Evolutionary conservation across 805 yeast genomes (phyloP), one percentile per base, ranked within the genome.

Genomic region (Yarrowia keelungensis): DNA sequence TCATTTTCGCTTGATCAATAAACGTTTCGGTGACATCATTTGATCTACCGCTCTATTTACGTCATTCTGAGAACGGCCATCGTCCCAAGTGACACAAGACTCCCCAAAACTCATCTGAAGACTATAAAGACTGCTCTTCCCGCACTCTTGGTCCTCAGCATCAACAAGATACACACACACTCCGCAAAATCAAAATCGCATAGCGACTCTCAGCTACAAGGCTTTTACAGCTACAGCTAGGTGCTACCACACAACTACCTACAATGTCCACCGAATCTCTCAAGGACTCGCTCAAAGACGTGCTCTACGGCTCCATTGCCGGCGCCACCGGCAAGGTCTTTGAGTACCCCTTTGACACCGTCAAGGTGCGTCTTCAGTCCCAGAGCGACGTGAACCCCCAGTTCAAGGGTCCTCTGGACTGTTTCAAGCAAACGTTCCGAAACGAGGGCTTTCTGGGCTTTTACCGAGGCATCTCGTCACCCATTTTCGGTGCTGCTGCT

Each of bases 261-360:
- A 42, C 39, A n/a, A 56, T 41, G 47, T 14, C 62, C 19, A 53
- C 59, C 5, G 43, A 51, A 4, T 9, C 42, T 4, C 56, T 68
- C 47, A 68, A 43, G 12, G 70, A 69, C 36, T 61, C 69, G 11
- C 42, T 61, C 59, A 69, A 51, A 15, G 79, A 77, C 50, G 70
- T 78, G 5, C 45, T 72, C 15, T 77, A 76, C 42, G 80, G 80
- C 19, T 78, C 80, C 2, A 73, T 84, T 0, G 85, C 97, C 0
- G 98, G 98, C 15, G 89, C 91, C 68, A 77, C 87, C 4, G 97
- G 97, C 1, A 94, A 93, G 76, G 73, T 89, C 39, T 85, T 93
- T 14, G 98, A 93, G 77, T 93, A 88, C 74, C 98, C 98, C 0
- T 92, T 93, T 72, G 98, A 93, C 74, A 94, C 98, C 0, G 84